Conservation (phyloP, 371 early-diverging fungal genomes). For the Apophysomyces ossiformis region DNA sequence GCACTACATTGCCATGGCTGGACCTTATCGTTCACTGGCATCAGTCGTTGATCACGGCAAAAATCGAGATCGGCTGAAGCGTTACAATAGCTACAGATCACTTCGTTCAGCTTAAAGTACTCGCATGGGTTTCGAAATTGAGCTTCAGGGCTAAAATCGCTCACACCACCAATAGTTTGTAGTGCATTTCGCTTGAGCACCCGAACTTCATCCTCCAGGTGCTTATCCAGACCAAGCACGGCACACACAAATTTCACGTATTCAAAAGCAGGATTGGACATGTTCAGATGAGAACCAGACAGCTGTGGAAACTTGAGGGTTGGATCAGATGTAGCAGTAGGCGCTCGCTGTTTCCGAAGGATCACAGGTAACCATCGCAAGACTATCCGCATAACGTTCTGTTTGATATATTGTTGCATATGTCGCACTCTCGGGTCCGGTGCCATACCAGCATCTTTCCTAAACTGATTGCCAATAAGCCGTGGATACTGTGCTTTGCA, state of each 20-base stretch:
- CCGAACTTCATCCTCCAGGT: slow-evolving; percentile 65
- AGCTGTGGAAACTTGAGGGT: slow-evolving; percentile 64
- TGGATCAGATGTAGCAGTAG: background rate
- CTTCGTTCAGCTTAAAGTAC: slow-evolving; percentile 75
- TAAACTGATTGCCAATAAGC: slow-evolving; percentile 20
- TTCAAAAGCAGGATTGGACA: slow-evolving; percentile 76
- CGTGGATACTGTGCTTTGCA: slow-evolving; percentile 34
- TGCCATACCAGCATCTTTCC: slow-evolving; percentile 18
- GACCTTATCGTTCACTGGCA: slow-evolving; percentile 55
- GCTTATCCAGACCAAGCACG: slow-evolving; percentile 73
- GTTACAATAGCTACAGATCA: slow-evolving; percentile 89
- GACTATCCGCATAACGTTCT: slow-evolving; percentile 53
- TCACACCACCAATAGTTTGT: slow-evolving; percentile 64
- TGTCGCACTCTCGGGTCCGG: slow-evolving; percentile 35
- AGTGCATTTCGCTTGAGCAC: slow-evolving; percentile 80
- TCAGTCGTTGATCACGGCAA: slow-evolving; percentile 78
- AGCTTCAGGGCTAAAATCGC: slow-evolving; percentile 82
- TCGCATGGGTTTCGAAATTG: slow-evolving; percentile 82
- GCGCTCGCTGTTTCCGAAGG: slow-evolving; percentile 27
- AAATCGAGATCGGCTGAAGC: slow-evolving; percentile 87
- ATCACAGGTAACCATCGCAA: slow-evolving; percentile 47
- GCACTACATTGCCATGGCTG: slow-evolving; percentile 59
- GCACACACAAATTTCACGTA: slow-evolving; percentile 76
- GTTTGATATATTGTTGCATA: slow-evolving; percentile 45
- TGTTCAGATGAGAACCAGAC: slow-evolving; percentile 68